These are phyloP conservation scores for Ceriops tagal DNA, from an alignment of 345 rosid genomes.

Conservation along the genomic window DNA sequence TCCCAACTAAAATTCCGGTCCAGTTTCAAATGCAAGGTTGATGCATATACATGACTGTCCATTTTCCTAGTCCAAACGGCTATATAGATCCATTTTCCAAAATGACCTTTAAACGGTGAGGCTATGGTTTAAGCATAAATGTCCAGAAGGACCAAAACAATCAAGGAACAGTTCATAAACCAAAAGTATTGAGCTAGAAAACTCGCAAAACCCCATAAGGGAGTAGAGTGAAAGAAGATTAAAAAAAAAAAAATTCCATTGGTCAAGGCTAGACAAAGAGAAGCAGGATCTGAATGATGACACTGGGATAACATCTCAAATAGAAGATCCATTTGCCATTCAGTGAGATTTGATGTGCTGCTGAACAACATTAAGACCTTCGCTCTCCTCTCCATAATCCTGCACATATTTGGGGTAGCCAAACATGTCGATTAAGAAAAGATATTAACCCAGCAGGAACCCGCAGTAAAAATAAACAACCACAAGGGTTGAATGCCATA, in stretches of 20 bases:
- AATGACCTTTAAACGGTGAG: no score
- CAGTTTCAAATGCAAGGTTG: no score
- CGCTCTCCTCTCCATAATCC: slow-evolving; percentile 64
- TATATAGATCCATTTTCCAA: no score
- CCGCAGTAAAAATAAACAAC: not conserved
- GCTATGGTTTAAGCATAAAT: not conserved
- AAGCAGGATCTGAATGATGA: not conserved
- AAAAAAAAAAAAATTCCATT: not conserved
- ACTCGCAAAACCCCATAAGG: not conserved
- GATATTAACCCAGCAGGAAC: not conserved
- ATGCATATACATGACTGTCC: no score
- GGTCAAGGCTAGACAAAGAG: not conserved
- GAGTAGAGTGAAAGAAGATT: not conserved
- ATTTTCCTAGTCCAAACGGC: no score
- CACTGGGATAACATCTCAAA: not conserved
- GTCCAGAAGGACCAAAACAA: not conserved
- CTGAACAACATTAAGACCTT: slow-evolving; percentile 48
- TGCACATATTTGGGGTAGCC: slow-evolving; percentile 19
- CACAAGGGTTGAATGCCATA: slow-evolving; percentile 6
- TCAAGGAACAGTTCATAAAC: not conserved
- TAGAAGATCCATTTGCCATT: slow-evolving; percentile 9
- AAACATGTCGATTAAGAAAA: not conserved
- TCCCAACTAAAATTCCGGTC: no score
- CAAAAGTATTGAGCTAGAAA: no score
- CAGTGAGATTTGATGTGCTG: slow-evolving; percentile 47